Base-by-base conservation (phyloP, 495 filamentous ascomycete species). In the Aspergillus cristatus region DNA sequence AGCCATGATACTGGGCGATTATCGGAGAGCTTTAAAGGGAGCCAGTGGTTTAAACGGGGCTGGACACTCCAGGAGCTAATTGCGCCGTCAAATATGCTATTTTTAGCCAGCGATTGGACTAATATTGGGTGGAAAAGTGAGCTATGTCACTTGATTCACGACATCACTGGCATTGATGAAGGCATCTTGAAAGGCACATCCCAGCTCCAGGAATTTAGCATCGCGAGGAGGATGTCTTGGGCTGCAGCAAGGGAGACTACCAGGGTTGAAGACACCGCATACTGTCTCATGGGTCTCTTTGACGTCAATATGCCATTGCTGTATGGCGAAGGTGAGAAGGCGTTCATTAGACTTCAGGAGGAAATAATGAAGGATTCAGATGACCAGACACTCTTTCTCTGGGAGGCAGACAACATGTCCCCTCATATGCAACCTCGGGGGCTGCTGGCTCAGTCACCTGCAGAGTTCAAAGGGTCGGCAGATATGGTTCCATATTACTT, bases 261-360 rank as follows among this genome's bases (percentile, higher is more conserved):
- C 11, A 5, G 44, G 13, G 2, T 28, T 11, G 54, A 58, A 35
- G 54, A 58, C 37, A 43, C 38, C 6, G 53, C 51, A 11, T 58
- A 58, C 33, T 53, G 45, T 31, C 40, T 58, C 7, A 32, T 58
- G 30, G 49, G 53, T 18, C 37, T 55, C n/a, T 58, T 58, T 17
- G 32, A 41, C 10, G 42, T 58, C 7, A 53, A 46, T 20, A 46
- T 58, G 49, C 53, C 54, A 3, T 17, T 58, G 8, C 28, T 57
- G 14, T 57, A 57, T 30, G 52, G 48, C 12, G 51, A 57, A 36
- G 53, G 45, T 2, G 18, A 22, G 7, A 44, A 46, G 16, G 54
- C 54, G 20, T 55, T 53, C 29, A 37, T 28, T 3, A 32, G 49
- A 15, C 38, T 55, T 3, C 48, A 53, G 28, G 38, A 53, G 32